A percentile compares a stretch with the other conserved stretches of the same genome.
phyloP scores from a whole-genome alignment of 1,139 yeast genomes.

The Scheffersomyces illinoinensis region DNA sequence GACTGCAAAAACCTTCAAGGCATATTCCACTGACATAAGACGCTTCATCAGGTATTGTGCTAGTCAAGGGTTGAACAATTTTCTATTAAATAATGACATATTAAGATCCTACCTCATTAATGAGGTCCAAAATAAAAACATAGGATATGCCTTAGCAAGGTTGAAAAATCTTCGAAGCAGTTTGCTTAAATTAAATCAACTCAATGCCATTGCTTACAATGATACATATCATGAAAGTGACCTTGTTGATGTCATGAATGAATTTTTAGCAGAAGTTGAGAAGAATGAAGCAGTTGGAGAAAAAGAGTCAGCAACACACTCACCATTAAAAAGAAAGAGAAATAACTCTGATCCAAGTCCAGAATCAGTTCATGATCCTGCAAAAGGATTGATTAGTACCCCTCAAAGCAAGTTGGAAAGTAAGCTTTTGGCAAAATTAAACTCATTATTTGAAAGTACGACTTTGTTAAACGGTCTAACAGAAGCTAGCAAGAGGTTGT shows the following conservation, averaged over 20 bases:
- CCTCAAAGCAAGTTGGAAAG: background rate
- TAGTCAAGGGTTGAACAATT: background rate
- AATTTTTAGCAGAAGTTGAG: background rate
- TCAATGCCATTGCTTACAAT: slow-evolving; percentile 3
- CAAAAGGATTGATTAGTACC: background rate
- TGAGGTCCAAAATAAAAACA: slow-evolving; percentile 1
- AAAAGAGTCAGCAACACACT: background rate
- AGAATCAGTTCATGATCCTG: background rate
- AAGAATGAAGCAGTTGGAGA: background rate
- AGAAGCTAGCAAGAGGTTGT: slow-evolving; percentile 1
- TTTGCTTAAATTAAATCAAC: slow-evolving; percentile 3
- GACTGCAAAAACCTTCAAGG: slow-evolving; percentile 4
- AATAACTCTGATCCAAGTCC: background rate
- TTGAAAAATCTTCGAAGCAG: slow-evolving; percentile 5
- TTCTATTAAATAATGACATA: background rate
- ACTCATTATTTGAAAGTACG: background rate
- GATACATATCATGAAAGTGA: background rate
- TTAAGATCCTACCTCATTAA: slow-evolving; percentile 1
- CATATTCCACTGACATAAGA: slow-evolving; percentile 5
- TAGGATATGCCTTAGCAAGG: slow-evolving; percentile 1
- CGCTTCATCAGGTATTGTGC: slow-evolving; percentile 4
- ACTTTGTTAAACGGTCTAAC: background rate
- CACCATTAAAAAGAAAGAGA: background rate
- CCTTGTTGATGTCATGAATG: background rate
- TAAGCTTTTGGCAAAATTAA: background rate